Evolutionary conservation across 106 monocot species (phyloP).

Genomic region (Agapanthus africanus): DNA sequence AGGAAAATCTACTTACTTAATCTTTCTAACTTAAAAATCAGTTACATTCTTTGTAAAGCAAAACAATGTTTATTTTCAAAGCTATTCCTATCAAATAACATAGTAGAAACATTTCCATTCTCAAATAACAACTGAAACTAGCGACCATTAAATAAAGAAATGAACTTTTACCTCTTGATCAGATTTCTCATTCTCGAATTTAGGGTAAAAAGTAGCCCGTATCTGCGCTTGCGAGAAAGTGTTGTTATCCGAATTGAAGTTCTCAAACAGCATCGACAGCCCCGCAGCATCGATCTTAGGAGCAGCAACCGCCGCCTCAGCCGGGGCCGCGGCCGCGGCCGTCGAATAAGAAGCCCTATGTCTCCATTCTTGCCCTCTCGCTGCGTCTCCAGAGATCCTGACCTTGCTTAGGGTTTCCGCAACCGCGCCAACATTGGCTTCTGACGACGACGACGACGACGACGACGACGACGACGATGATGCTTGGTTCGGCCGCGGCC

Average conservation of each 20-base stretch:
- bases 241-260: conserved; percentile 55
- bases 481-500: neutral
- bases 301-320: too few species aligned
- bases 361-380: conserved; percentile 14
- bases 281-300: neutral
- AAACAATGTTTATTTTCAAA: neutral
- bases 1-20: neutral
- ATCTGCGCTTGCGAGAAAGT: conserved; percentile 67
- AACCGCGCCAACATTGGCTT: neutral
- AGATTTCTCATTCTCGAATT: conserved; percentile 98
- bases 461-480: neutral
- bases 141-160: neutral
- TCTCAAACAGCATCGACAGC: conserved; percentile 38
- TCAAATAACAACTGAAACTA: too few species aligned
- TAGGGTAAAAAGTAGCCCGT: conserved; percentile 92
- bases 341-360: conserved; percentile 25
- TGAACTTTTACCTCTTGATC: conserved; percentile 90
- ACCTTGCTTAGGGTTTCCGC: conserved; percentile 17
- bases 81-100: neutral
- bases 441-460: neutral
- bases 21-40: neutral
- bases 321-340: conserved; percentile 1
- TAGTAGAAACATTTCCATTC: neutral
- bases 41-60: neutral
- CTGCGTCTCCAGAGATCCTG: conserved; percentile 8